Evolutionary conservation across 805 yeast genomes (phyloP).

Genomic region (Candida rishiriensis): DNA sequence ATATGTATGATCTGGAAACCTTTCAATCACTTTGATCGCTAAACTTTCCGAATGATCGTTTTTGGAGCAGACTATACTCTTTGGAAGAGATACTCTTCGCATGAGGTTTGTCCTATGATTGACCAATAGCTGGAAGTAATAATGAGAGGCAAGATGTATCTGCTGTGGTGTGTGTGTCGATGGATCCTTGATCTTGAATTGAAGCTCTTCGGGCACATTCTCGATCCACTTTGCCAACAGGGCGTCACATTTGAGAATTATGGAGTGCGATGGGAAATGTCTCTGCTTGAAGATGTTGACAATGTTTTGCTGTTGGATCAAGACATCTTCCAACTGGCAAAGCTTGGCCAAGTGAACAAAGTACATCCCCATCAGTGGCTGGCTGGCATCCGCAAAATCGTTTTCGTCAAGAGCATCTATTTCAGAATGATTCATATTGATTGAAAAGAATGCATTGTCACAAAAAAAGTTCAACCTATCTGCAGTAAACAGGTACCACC

Average conservation of each 20-base stretch:
- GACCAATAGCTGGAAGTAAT: constrained; percentile 61
- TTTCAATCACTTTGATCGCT: neutral
- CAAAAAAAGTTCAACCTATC: constrained; percentile 57
- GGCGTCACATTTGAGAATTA: constrained; percentile 55
- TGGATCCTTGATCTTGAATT: constrained; percentile 44
- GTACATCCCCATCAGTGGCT: constrained; percentile 11
- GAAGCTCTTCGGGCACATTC: constrained; percentile 53
- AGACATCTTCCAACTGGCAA: neutral
- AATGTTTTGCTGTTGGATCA: constrained; percentile 1
- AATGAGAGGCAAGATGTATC: constrained; percentile 56
- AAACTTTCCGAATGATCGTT: neutral
- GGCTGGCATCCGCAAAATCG: constrained; percentile 57
- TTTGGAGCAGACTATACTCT: neutral
- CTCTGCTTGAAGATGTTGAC: neutral
- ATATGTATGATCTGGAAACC: constrained; percentile 21
- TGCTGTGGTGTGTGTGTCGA: constrained; percentile 38
- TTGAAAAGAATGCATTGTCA: constrained; percentile 59
- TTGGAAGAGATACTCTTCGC: neutral
- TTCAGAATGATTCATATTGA: constrained; percentile 68
- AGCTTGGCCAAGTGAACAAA: neutral
- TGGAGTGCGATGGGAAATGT: neutral
- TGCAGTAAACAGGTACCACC: constrained; percentile 69
- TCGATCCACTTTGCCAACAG: constrained; percentile 71
- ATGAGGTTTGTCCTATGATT: constrained; percentile 54
- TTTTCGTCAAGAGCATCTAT: constrained; percentile 63